A percentile compares a stretch with the other conserved stretches of the same genome.
Conservation (phyloP, 2,329 filamentous ascomycete species). For the Ophiostoma montium region DNA sequence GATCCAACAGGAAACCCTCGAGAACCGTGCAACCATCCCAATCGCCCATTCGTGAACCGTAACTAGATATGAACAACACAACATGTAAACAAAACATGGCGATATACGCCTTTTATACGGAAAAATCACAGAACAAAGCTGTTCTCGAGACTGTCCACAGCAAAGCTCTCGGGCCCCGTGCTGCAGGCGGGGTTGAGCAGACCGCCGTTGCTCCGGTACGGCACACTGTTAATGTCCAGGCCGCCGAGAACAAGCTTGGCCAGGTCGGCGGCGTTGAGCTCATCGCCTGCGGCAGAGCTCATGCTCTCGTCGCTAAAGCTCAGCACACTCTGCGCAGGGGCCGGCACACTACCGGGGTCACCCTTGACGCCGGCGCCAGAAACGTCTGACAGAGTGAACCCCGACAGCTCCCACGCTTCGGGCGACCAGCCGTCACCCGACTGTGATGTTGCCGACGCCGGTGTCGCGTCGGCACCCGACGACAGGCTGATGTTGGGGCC, state of each 20-base stretch:
- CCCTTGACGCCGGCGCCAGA: constrained; percentile 4
- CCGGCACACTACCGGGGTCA: constrained; percentile 19
- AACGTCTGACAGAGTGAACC: constrained; percentile 37
- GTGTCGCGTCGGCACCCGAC: constrained; percentile 23
- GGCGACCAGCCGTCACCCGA: constrained; percentile 36
- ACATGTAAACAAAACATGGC: neutral
- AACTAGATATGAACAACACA: neutral
- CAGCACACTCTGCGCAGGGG: constrained; percentile 36
- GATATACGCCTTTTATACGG: neutral
- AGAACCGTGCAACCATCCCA: too few relatives aligned
- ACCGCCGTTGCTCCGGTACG: constrained; percentile 19
- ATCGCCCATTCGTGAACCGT: neutral
- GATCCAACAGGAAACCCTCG: neutral
- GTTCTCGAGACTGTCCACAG: constrained; percentile 30
- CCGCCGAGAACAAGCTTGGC: constrained; percentile 26
- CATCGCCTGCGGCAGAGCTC: constrained; percentile 36
- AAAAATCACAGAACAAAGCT: constrained; percentile 13
- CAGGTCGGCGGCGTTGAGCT: constrained; percentile 31
- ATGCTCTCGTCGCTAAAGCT: constrained; percentile 45
- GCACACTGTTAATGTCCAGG: constrained; percentile 26
- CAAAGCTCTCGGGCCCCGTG: constrained; percentile 16
- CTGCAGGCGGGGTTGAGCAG: constrained; percentile 10
- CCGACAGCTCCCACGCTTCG: constrained; percentile 40
- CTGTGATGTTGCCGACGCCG: constrained; percentile 24
- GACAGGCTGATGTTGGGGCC: constrained; percentile 36